A percentile compares a stretch with the other conserved stretches of the same genome.
Evolutionary conservation across 139 green algal species (phyloP).

Genomic region (Edaphochlamys debaryana): DNA sequence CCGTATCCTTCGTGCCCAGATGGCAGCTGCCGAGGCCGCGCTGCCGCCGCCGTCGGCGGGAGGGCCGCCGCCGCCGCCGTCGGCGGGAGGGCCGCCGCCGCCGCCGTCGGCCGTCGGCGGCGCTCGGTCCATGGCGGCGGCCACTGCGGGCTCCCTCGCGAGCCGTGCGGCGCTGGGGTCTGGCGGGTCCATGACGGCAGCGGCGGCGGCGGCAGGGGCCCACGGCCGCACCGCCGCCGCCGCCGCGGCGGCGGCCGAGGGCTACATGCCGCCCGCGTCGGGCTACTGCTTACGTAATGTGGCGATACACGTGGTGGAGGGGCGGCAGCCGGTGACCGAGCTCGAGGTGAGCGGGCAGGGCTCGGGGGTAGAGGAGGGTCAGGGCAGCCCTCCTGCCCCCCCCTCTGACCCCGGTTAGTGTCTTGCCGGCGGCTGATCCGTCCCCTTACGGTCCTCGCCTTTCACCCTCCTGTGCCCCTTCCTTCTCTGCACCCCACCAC

Average conservation of each 20-base stretch:
- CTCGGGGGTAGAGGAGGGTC: no score
- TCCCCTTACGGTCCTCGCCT: no score
- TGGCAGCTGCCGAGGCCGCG: background rate
- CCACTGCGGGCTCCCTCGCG: background rate
- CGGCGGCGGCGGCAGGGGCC: background rate
- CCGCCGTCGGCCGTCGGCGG: no score
- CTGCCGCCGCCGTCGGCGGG: background rate
- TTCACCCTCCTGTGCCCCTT: no score
- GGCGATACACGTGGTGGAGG: constrained; percentile 1
- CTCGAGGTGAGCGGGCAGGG: constrained; percentile 9
- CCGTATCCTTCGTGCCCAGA: background rate
- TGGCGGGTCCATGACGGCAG: no score
- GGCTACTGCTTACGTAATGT: constrained; percentile 18
- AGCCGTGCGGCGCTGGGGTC: no score
- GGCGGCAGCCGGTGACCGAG: background rate
- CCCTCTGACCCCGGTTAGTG: no score
- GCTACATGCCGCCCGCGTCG: background rate
- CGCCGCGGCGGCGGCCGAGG: background rate
- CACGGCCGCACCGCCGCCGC: background rate
- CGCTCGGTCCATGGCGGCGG: background rate
- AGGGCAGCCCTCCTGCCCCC: no score
- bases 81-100: background rate
- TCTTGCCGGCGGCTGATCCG: no score
- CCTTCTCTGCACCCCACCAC: no score
- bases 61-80: background rate